Evolutionary conservation across 2,329 filamentous ascomycete genomes (phyloP).

Genomic region (Didymellaceae sp.): DNA sequence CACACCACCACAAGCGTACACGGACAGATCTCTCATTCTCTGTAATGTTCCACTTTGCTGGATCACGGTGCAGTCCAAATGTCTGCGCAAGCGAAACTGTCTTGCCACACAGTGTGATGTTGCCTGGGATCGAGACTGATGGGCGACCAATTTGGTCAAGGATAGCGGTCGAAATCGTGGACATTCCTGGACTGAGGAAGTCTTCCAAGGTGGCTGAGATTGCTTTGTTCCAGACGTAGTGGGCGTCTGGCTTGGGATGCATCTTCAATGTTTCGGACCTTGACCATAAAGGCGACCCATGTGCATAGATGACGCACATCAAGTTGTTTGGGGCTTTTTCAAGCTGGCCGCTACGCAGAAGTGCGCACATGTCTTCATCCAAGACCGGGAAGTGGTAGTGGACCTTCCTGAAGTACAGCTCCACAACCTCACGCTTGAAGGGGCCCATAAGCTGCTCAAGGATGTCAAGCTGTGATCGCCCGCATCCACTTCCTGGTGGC

Average conservation of each 20-base stretch:
- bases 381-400: slow-evolving; percentile 51
- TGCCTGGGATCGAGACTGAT: slow-evolving; percentile 52
- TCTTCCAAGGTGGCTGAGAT: slow-evolving; percentile 53
- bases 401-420: slow-evolving; percentile 54
- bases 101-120: slow-evolving; percentile 61
- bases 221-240: slow-evolving; percentile 52
- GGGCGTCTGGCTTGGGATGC: slow-evolving; percentile 46
- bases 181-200: slow-evolving; percentile 50
- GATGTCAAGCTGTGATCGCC: slow-evolving; percentile 49
- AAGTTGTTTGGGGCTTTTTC: slow-evolving; percentile 45
- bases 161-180: slow-evolving; percentile 49
- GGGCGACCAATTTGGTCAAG: slow-evolving; percentile 52
- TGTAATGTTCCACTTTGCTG: slow-evolving; percentile 60
- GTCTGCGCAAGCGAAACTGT: slow-evolving; percentile 62
- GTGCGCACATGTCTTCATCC: slow-evolving; percentile 47
- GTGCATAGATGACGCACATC: slow-evolving; percentile 50
- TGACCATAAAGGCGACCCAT: slow-evolving; percentile 48
- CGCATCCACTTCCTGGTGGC: slow-evolving; percentile 43
- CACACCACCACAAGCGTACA: slow-evolving; percentile 63
- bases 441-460: slow-evolving; percentile 51
- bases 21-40: slow-evolving; percentile 59
- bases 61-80: slow-evolving; percentile 63
- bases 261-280: slow-evolving; percentile 45
- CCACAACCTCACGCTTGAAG: slow-evolving; percentile 48
- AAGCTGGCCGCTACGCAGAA: slow-evolving; percentile 44